Base-by-base conservation (phyloP, 148 eudicot genomes). In the Chenopodium album region DNA sequence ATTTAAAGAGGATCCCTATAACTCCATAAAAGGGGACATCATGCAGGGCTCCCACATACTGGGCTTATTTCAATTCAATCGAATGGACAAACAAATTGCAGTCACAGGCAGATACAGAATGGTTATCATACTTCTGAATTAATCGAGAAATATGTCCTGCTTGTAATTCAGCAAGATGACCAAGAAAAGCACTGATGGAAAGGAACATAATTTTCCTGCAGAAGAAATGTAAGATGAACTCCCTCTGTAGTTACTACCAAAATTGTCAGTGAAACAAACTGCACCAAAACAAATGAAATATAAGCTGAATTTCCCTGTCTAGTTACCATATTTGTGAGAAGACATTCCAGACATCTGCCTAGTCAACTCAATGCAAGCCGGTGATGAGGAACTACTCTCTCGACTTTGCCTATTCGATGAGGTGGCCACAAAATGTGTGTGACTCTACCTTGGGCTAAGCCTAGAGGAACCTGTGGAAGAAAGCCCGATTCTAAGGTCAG, bases 391-490 rank as follows among this genome's bases (percentile, higher is more conserved):
- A 83, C 77, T 78, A 69, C 80, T 71, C 86, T 79, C 54, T 86
- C 80, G 20, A 96, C 92, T 92, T 86, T 85, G 70, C 92, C 92
- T 2, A 90, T 82, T 79, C 97, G 90, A 23, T 90, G 88, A 84
- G 98, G 99, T 9, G 99, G 99, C 98, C 99, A 96, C 52, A 94
- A 75, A 79, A 91, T 78, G 84, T 91, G 95, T 9, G 92, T 92
- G 64, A 89, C 92, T 78, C 97, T 90, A 32, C 99, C 99, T 23
- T 86, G 91, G 31, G 96, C 89, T 86, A 96, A 89, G 70, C 99
- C 99, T 47, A 96, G 83, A 50, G 99, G 98, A 77, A 96, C 87
- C 99, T 96, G 93, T 71, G 62, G 76, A 23, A 34, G 16, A 17
- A 65, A 77, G 16, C 46, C n/a, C n/a, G 56, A 37, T 56, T 47